A percentile compares a stretch with the other conserved stretches of the same genome.
Evolutionary conservation across 228 moss, liverwort and hornwort species (phyloP).

Genomic region (Sphagnum fallax): DNA sequence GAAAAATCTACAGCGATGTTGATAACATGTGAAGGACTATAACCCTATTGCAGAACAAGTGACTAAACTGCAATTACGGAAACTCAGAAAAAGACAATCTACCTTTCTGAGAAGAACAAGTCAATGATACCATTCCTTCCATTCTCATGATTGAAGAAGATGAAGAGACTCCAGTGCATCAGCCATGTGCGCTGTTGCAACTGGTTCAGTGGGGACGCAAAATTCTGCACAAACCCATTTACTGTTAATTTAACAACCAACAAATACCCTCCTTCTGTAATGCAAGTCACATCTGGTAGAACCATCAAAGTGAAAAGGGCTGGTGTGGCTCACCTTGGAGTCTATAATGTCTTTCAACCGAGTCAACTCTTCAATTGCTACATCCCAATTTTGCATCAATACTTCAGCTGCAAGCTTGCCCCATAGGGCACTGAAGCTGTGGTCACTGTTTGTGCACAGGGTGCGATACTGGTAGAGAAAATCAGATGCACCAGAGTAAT

Average conservation of each 20-base stretch:
- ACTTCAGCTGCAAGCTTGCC: constrained; percentile 56
- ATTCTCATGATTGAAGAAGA: constrained; percentile 58
- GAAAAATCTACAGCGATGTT: no score
- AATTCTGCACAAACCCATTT: constrained; percentile 19
- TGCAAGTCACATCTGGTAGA: no score
- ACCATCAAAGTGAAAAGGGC: no score
- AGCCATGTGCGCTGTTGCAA: constrained; percentile 58
- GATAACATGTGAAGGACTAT: no score
- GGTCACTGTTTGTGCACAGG: constrained; percentile 47
- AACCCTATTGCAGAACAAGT: no score
- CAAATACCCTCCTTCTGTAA: no score
- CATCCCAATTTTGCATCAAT: constrained; percentile 60
- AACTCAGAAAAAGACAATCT: not conserved
- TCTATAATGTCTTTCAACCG: constrained; percentile 52
- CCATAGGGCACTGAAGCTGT: constrained; percentile 53
- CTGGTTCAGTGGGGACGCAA: constrained; percentile 49
- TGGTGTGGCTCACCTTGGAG: constrained; percentile 24
- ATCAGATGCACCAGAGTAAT: constrained; percentile 50
- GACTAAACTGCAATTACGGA: no score
- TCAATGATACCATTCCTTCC: constrained; percentile 52
- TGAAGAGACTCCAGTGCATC: constrained; percentile 59
- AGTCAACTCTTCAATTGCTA: constrained; percentile 49
- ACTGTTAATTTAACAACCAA: no score
- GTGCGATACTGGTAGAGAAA: constrained; percentile 51
- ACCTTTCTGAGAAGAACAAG: constrained; percentile 51